Conservation (phyloP, 257 asterid species). For the Leptodermis oblonga region DNA sequence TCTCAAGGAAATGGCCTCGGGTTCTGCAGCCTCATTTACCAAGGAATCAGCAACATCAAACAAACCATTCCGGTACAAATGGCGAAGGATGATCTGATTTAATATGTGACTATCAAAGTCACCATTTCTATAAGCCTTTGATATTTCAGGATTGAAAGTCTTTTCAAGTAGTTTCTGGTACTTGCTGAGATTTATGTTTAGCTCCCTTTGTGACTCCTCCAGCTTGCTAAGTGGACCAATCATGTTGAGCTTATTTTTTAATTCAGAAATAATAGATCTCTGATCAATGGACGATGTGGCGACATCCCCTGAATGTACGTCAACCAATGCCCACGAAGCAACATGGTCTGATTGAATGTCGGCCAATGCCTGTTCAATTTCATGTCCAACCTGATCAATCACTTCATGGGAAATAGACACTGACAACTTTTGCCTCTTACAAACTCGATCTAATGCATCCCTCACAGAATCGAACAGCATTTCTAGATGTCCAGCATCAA, state of each 20-base stretch:
- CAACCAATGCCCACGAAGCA: conserved; percentile 31
- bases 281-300: conserved; percentile 32
- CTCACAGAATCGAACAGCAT: conserved; percentile 46
- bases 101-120: conserved; percentile 38
- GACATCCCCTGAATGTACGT: conserved; percentile 27
- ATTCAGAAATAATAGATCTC: conserved; percentile 38
- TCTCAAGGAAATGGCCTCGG: conserved; percentile 41
- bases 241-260: conserved; percentile 40
- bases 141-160: conserved; percentile 39
- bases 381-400: conserved; percentile 42
- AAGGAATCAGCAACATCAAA: conserved; percentile 49
- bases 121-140: conserved; percentile 43
- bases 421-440: conserved; percentile 51
- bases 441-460: conserved; percentile 51
- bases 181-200: conserved; percentile 30
- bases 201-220: conserved; percentile 37
- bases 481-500: conserved; percentile 1
- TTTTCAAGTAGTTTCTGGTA: conserved; percentile 42
- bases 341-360: conserved; percentile 29
- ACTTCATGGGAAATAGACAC: conserved; percentile 43
- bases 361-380: conserved; percentile 42
- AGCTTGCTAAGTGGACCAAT: conserved; percentile 27
- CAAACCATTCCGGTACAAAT: conserved; percentile 48
- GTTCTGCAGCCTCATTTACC: conserved; percentile 44
- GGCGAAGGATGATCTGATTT: conserved; percentile 44